phyloP scores from a whole-genome alignment of 306 rosid species.

The Adenanthera pavonina region DNA sequence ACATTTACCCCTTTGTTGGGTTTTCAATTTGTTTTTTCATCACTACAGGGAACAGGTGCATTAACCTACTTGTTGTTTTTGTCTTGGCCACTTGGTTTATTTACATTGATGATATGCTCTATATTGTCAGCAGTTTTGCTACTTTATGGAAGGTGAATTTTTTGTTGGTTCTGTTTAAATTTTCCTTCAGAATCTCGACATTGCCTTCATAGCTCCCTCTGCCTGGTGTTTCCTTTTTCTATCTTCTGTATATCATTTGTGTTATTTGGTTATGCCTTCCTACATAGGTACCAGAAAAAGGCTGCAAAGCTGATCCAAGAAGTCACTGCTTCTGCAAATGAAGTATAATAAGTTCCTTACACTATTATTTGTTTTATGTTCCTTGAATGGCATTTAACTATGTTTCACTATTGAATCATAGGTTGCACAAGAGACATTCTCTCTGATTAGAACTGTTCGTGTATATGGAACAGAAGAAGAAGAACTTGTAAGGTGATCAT shows the following conservation, averaged over 20 bases:
- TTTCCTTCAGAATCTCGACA: constrained; percentile 29
- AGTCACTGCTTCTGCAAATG: constrained; percentile 90
- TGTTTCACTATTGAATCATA: constrained; percentile 38
- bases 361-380: not conserved
- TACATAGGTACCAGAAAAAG: constrained; percentile 87
- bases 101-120: constrained; percentile 75
- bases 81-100: constrained; percentile 94
- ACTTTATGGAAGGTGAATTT: constrained; percentile 74
- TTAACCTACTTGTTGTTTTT: constrained; percentile 75
- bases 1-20: constrained; percentile 34
- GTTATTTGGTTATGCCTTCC: constrained; percentile 37
- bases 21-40: constrained; percentile 34
- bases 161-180: constrained; percentile 28
- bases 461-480: constrained; percentile 92
- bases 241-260: not conserved
- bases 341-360: constrained; percentile 56
- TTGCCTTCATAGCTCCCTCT: constrained; percentile 15
- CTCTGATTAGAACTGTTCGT: constrained; percentile 91
- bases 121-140: constrained; percentile 77
- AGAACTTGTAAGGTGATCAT: constrained; percentile 77
- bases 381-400: constrained; percentile 9
- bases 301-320: constrained; percentile 89
- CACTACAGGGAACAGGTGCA: constrained; percentile 80
- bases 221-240: not conserved
- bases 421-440: constrained; percentile 98